Conservation (phyloP, 306 rosid genomes). For the Fagus sylvatica region DNA sequence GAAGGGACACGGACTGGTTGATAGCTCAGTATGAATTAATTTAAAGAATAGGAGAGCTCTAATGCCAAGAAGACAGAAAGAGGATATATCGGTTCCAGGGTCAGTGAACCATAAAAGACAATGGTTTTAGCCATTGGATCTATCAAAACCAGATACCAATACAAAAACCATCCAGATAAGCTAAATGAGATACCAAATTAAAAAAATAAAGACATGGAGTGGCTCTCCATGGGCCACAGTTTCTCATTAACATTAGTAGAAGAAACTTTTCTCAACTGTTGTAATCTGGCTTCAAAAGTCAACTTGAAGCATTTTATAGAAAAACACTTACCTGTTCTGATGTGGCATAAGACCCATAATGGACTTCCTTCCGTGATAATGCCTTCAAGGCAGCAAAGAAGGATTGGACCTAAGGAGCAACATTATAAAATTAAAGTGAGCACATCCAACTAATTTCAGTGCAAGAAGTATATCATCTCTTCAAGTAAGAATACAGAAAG, state of each 20-base stretch:
- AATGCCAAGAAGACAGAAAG: background rate
- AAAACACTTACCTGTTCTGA: slow-evolving; percentile 63
- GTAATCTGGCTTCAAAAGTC: slow-evolving; percentile 8
- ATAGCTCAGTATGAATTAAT: background rate
- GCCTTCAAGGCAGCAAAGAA: slow-evolving; percentile 67
- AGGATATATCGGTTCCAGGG: background rate
- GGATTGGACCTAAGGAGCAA: slow-evolving; percentile 55
- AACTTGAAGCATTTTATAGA: slow-evolving; percentile 14
- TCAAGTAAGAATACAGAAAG: slow-evolving; percentile 22
- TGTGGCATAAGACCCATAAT: slow-evolving; percentile 81
- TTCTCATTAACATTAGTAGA: background rate
- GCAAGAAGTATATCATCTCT: slow-evolving; percentile 13
- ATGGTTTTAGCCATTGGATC: background rate
- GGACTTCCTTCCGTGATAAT: slow-evolving; percentile 64
- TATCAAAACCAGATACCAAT: background rate
- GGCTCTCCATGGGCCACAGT: background rate
- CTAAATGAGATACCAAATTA: background rate
- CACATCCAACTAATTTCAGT: background rate
- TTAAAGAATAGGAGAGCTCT: background rate
- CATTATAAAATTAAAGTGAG: slow-evolving; percentile 11
- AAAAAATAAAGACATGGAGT: background rate
- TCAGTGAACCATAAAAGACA: background rate
- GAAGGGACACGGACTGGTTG: background rate
- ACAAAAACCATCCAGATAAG: background rate
- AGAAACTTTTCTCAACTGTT: slow-evolving; percentile 12